These are phyloP conservation scores for Coffea canephora DNA, from an alignment of 257 asterid genomes.

Conservation along the genomic window DNA sequence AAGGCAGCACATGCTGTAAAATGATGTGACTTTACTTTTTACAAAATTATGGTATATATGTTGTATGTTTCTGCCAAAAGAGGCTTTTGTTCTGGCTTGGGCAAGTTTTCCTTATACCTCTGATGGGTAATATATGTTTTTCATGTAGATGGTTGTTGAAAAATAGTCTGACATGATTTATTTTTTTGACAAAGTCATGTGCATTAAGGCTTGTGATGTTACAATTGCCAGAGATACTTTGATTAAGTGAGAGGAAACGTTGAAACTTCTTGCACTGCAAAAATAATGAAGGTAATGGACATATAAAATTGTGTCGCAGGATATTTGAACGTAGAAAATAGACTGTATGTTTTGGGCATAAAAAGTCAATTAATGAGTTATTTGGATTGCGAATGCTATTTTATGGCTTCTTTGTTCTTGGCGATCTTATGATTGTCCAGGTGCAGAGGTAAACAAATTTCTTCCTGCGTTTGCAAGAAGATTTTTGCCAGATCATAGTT, in stretches of 20 bases:
- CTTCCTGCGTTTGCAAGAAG: no score
- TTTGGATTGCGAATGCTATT: not conserved
- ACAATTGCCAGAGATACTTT: not conserved
- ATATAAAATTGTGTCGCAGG: not conserved
- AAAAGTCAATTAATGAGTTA: not conserved
- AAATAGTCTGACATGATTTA: not conserved
- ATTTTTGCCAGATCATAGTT: not conserved
- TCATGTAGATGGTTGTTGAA: not conserved
- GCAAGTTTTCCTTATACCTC: not conserved
- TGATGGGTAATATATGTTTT: not conserved
- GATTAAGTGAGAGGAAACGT: not conserved
- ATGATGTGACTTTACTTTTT: not conserved
- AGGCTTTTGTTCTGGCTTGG: not conserved
- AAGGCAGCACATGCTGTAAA: slow-evolving; percentile 9
- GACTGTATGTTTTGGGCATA: not conserved
- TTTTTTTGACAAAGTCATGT: not conserved
- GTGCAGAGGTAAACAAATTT: not conserved
- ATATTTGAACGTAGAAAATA: not conserved
- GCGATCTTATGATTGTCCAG: not conserved
- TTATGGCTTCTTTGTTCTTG: not conserved
- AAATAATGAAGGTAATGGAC: not conserved
- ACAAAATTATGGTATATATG: not conserved
- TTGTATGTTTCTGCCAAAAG: not conserved
- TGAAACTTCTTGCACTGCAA: not conserved
- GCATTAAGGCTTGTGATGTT: not conserved